Base-by-base conservation (phyloP, 345 rosid species). In the Pistacia vera region DNA sequence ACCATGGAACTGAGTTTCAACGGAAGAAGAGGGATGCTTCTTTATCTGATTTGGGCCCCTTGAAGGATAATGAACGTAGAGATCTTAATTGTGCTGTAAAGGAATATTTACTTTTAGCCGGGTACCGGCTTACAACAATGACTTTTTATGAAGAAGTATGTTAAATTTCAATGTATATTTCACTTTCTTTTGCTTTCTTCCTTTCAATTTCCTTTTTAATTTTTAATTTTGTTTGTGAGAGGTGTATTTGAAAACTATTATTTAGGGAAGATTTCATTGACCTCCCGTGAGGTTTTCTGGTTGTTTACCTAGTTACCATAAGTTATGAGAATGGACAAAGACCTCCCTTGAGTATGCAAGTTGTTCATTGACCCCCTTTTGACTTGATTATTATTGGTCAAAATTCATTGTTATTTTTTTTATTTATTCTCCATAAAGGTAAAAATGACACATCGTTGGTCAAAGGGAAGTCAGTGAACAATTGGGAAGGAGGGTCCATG, bases 51-150 rank as follows among this genome's bases (percentile, higher is more conserved):
- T 79, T 95, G 83, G 99, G 99, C 59, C 89, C 91, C 77, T 78
- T 95, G 87, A 92, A 93, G 89, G 87, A 85, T 81, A 85, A 77
- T 72, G 99, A 95, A 86, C 93, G 97, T 44, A 84, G 80, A 64
- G 97, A 95, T 86, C 90, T 95, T 78, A 95, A 93, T 78, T 95
- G 92, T 85, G 99, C 96, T 8, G 91, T 95, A 73, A 93, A 95
- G 86, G 98, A 95, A 78, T 95, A 95, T 87, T 88, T 95, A 80
- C 93, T 93, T 77, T 69, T 95, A 72, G 99, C 97, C 71, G 99
- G 99, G 63, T 95, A 93, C 78, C 87, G 98, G 81, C 93, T 93
- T 78, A 88, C 98, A 46, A 96, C 98, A 63, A 95, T 95, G 99
- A 95, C 98, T 71, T 95, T 93, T 78, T 95, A 88, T 80, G 99